A percentile compares a stretch with the other conserved stretches of the same genome.
phyloP scores from a whole-genome alignment of 208 protist genomes.

The Strigomonas oncopelti region DNA sequence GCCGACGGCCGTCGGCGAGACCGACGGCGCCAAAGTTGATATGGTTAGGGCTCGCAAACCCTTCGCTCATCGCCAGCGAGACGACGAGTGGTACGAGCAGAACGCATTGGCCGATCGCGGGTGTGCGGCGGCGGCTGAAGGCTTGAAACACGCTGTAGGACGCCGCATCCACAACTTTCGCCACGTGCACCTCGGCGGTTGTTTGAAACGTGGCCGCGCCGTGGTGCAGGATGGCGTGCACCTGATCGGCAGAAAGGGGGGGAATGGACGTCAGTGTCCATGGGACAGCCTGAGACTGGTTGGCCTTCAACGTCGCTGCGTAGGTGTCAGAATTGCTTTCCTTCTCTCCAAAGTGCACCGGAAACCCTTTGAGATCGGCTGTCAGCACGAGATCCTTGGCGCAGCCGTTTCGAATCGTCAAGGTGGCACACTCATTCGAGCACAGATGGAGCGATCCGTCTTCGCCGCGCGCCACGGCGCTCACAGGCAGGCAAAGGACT shows the following conservation, averaged over 20 bases:
- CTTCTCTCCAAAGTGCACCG: constrained; percentile 30
- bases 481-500: constrained; percentile 27
- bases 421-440: not conserved
- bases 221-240: not conserved
- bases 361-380: constrained; percentile 25
- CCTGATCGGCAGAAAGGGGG: not conserved
- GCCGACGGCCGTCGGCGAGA: constrained; percentile 5
- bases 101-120: constrained; percentile 33
- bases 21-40: constrained; percentile 39
- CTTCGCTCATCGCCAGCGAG: constrained; percentile 64
- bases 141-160: constrained; percentile 10
- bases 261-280: not conserved
- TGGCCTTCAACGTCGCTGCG: not conserved
- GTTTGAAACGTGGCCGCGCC: constrained; percentile 4
- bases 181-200: constrained; percentile 19
- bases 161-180: constrained; percentile 1
- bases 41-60: constrained; percentile 36
- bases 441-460: constrained; percentile 32
- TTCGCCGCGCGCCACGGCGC: constrained; percentile 33
- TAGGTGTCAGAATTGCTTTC: constrained; percentile 8
- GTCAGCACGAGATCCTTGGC: constrained; percentile 41
- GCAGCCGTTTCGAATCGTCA: constrained; percentile 33
- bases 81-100: constrained; percentile 41
- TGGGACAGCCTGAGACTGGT: not conserved
- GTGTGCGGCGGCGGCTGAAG: constrained; percentile 19